These are phyloP conservation scores for Torulaspora franciscae DNA, from an alignment of 805 yeast species.

Conservation along the genomic window DNA sequence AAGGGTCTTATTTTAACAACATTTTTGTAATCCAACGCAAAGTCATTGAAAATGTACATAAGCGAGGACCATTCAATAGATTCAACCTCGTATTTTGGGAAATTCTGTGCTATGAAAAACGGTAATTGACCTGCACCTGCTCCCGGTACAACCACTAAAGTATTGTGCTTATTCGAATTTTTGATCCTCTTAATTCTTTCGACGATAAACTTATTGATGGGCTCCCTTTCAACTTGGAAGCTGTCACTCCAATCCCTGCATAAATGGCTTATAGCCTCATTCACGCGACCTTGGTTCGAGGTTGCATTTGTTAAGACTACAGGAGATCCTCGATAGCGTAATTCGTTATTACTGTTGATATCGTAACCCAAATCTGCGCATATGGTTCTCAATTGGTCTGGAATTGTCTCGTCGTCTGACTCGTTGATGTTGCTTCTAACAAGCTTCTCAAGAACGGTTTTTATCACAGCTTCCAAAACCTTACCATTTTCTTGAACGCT, in stretches of 20 bases:
- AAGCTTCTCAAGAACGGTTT: slow-evolving; percentile 35
- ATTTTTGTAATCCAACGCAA: slow-evolving; percentile 39
- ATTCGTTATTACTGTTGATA: slow-evolving; percentile 15
- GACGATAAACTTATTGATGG: slow-evolving; percentile 50
- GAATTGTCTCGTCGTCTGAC: slow-evolving; percentile 31
- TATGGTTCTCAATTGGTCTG: slow-evolving; percentile 41
- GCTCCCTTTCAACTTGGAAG: slow-evolving; percentile 47
- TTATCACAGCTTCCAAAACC: slow-evolving; percentile 44
- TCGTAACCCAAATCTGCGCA: slow-evolving; percentile 33
- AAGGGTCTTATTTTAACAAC: slow-evolving; percentile 42
- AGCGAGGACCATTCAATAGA: slow-evolving; percentile 72
- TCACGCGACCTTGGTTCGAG: slow-evolving; percentile 41
- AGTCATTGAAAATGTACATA: slow-evolving; percentile 68
- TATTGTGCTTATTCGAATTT: slow-evolving; percentile 30
- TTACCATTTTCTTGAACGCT: slow-evolving; percentile 45
- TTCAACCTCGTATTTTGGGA: slow-evolving; percentile 48
- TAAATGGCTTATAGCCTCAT: slow-evolving; percentile 69
- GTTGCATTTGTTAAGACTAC: slow-evolving; percentile 14
- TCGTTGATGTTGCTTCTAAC: slow-evolving; percentile 10
- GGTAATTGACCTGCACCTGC: slow-evolving; percentile 81
- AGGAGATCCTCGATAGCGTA: slow-evolving; percentile 2
- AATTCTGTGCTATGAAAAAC: slow-evolving; percentile 46
- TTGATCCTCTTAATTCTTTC: slow-evolving; percentile 38
- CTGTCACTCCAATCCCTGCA: slow-evolving; percentile 69
- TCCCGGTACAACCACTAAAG: slow-evolving; percentile 74